phyloP scores from a whole-genome alignment of 345 rosid species.

The Lepidium aucheri region DNA sequence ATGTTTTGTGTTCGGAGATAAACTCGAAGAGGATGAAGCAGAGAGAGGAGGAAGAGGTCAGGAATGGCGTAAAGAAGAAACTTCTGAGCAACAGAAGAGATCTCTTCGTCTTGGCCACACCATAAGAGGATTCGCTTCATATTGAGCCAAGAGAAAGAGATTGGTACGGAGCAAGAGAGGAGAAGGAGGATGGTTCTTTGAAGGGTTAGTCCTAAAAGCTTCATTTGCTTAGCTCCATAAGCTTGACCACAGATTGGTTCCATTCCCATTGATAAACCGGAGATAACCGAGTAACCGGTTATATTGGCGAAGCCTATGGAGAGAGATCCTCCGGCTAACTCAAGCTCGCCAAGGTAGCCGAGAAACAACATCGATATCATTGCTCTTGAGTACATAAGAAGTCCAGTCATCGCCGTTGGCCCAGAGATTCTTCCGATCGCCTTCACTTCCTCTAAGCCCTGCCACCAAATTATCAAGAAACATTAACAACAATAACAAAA shows the following conservation, averaged over 20 bases:
- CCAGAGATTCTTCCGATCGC: slow-evolving; percentile 88
- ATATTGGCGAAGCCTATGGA: slow-evolving; percentile 94
- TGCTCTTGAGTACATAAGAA: slow-evolving; percentile 80
- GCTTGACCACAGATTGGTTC: slow-evolving; percentile 99
- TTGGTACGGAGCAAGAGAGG: slow-evolving; percentile 71
- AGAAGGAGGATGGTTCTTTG: slow-evolving; percentile 94
- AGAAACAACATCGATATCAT: slow-evolving; percentile 98
- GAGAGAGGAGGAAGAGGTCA: slow-evolving; percentile 80
- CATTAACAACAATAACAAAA: slow-evolving; percentile 2
- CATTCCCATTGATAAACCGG: slow-evolving; percentile 99
- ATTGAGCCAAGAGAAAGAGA: slow-evolving; percentile 77
- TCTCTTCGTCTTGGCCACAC: slow-evolving; percentile 78
- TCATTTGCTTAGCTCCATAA: slow-evolving; percentile 85
- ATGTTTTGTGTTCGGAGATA: slow-evolving; percentile 82
- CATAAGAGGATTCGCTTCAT: slow-evolving; percentile 61
- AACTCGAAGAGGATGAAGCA: slow-evolving; percentile 85
- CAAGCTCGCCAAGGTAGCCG: slow-evolving; percentile 92
- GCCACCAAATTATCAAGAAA: slow-evolving; percentile 15
- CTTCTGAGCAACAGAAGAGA: slow-evolving; percentile 65
- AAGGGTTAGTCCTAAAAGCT: slow-evolving; percentile 82
- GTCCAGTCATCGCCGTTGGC: slow-evolving; percentile 75
- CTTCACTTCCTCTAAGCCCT: slow-evolving; percentile 77
- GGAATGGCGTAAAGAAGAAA: slow-evolving; percentile 78
- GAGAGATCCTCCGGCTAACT: slow-evolving; percentile 94
- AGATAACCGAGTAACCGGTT: slow-evolving; percentile 93